A percentile compares a stretch with the other conserved stretches of the same genome.
phyloP scores from a whole-genome alignment of 495 filamentous ascomycete species.

The Penicillium mononematosum region DNA sequence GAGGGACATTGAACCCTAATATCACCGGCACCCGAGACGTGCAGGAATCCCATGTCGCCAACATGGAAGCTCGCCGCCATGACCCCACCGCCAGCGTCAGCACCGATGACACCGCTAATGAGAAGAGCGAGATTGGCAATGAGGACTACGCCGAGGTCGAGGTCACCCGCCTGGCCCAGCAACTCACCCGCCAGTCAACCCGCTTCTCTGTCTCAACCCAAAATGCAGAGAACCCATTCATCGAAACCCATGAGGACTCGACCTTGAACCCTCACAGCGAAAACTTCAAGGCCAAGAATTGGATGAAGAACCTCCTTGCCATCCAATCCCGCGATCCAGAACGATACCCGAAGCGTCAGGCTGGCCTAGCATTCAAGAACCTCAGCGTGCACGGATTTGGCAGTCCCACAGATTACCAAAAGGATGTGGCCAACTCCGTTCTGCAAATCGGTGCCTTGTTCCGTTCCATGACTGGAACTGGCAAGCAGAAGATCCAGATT shows the following conservation, averaged over 20 bases:
- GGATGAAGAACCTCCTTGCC: constrained; percentile 53
- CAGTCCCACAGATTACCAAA: constrained; percentile 76
- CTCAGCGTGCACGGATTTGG: constrained; percentile 78
- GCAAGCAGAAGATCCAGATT: constrained; percentile 64
- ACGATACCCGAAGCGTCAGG: constrained; percentile 43
- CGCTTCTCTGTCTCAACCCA: constrained; percentile 29
- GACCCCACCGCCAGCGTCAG: constrained; percentile 23
- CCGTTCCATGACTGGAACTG: constrained; percentile 42
- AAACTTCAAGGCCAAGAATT: constrained; percentile 51
- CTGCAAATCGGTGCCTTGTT: constrained; percentile 53
- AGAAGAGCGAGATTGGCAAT: constrained; percentile 18
- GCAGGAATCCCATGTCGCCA: constrained; percentile 10
- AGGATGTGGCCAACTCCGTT: constrained; percentile 69
- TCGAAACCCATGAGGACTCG: constrained; percentile 41
- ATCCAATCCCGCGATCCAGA: constrained; percentile 50
- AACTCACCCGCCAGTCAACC: constrained; percentile 49
- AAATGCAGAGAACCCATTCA: constrained; percentile 45
- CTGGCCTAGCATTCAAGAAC: constrained; percentile 55
- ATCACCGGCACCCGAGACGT: constrained; percentile 17
- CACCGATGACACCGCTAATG: constrained; percentile 35
- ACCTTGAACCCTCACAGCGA: constrained; percentile 45
- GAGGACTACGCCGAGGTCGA: constrained; percentile 39
- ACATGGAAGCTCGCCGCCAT: constrained; percentile 23
- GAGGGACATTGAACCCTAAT: constrained; percentile 41
- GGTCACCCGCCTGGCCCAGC: constrained; percentile 46